phyloP scores from a whole-genome alignment of 2,329 filamentous ascomycete species.

The Sporothrix brasiliensis region DNA sequence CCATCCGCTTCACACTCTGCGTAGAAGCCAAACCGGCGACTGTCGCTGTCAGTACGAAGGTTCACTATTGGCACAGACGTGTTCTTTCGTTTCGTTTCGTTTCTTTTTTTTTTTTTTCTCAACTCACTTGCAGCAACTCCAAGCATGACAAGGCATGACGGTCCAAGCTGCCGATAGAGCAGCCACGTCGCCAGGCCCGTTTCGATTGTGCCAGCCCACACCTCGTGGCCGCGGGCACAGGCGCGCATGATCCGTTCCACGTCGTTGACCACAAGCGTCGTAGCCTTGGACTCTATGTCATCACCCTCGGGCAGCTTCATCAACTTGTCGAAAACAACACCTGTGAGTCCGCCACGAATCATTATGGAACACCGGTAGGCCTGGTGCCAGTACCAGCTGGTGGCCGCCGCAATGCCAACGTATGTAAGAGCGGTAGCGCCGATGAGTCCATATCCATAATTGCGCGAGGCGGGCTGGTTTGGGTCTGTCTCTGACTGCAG shows the following conservation, averaged over 20 bases:
- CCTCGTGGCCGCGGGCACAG: constrained; percentile 8
- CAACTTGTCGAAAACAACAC: constrained; percentile 28
- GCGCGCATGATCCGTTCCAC: constrained; percentile 18
- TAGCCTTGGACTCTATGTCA: constrained; percentile 19
- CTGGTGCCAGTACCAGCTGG: constrained; percentile 30
- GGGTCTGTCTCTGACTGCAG: background rate
- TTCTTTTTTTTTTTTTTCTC: too few species aligned
- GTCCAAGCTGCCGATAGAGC: constrained; percentile 4
- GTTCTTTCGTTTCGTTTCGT: too few species aligned
- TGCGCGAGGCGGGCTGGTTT: constrained; percentile 13
- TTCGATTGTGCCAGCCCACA: constrained; percentile 18
- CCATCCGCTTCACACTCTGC: constrained; percentile 14
- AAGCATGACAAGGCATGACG: constrained; percentile 11
- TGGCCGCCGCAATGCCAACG: constrained; percentile 30
- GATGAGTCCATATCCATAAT: constrained; percentile 31
- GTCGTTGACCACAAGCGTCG: constrained; percentile 22
- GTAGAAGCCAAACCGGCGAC: constrained; percentile 15
- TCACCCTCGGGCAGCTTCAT: constrained; percentile 6
- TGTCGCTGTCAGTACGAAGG: background rate
- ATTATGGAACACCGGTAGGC: constrained; percentile 25
- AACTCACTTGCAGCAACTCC: constrained; percentile 13
- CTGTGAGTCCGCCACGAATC: constrained; percentile 26
- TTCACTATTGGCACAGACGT: background rate
- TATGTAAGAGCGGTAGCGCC: constrained; percentile 23
- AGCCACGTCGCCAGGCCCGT: constrained; percentile 13